Evolutionary conservation across 176 grass and related monocot genomes (phyloP).

Genomic region (Puccinellia tenuiflora): DNA sequence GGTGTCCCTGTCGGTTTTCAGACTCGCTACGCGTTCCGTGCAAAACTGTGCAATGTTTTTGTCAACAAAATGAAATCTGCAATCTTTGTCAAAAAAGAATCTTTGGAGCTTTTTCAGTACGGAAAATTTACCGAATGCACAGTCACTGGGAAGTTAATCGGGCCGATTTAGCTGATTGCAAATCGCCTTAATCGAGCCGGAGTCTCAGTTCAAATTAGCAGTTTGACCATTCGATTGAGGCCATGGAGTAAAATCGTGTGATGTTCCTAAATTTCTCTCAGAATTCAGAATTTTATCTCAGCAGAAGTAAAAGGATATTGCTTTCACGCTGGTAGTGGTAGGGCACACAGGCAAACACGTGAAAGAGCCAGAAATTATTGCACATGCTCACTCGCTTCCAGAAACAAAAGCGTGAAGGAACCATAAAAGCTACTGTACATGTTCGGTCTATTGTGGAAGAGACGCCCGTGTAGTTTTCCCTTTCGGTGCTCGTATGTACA

Average conservation of each 20-base stretch:
- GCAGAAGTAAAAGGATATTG: not conserved
- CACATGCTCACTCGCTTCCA: not conserved
- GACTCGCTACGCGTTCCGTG: not conserved
- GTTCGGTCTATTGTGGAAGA: not conserved
- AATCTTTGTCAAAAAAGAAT: no score
- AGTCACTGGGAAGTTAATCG: not conserved
- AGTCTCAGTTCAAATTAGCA: no score
- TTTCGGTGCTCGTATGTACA: not conserved
- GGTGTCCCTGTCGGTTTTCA: not conserved
- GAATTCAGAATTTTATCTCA: not conserved
- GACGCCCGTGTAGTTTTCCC: not conserved
- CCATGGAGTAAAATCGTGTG: not conserved
- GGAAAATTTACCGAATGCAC: no score
- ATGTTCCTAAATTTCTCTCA: not conserved
- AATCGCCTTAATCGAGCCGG: not conserved
- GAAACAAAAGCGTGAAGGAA: not conserved
- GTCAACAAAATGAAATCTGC: not conserved
- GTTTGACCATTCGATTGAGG: not conserved
- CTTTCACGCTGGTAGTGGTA: not conserved
- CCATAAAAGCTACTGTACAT: not conserved
- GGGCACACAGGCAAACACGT: not conserved
- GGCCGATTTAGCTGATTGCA: not conserved
- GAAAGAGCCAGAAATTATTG: not conserved
- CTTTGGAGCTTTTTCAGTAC: no score
- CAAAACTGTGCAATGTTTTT: not conserved